Conservation (phyloP, 2,329 filamentous ascomycete genomes). For the Xylariales sp. region DNA sequence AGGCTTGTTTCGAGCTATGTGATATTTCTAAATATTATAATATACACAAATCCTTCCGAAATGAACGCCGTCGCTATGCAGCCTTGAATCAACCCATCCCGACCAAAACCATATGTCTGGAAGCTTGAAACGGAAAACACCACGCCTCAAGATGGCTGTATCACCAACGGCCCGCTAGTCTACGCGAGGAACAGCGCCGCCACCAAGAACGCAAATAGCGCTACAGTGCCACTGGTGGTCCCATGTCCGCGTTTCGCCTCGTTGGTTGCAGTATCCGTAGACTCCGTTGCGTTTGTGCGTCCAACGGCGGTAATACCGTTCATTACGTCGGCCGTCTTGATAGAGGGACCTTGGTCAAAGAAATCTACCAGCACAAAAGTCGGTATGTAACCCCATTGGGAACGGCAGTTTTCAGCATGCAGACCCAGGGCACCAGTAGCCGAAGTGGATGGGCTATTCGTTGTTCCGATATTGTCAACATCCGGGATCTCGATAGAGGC, state of each 20-base stretch:
- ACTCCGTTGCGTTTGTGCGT: slow-evolving; percentile 44
- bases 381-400: slow-evolving; percentile 71
- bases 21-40: slow-evolving; percentile 2
- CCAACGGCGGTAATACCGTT: slow-evolving; percentile 65
- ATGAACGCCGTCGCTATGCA: slow-evolving; percentile 43
- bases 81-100: neutral
- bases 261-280: slow-evolving; percentile 1
- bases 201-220: slow-evolving; percentile 58
- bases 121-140: neutral
- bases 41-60: neutral
- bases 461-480: slow-evolving; percentile 67
- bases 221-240: slow-evolving; percentile 47
- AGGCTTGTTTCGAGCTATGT: neutral
- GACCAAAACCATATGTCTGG: neutral
- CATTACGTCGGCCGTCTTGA: slow-evolving; percentile 74
- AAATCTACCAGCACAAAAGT: slow-evolving; percentile 84
- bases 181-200: slow-evolving; percentile 55
- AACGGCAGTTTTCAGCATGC: slow-evolving; percentile 65
- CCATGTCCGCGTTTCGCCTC: slow-evolving; percentile 27
- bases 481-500: slow-evolving; percentile 71
- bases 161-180: neutral
- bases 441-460: slow-evolving; percentile 71
- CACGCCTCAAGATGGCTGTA: too few relatives aligned
- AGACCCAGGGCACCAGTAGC: slow-evolving; percentile 64
- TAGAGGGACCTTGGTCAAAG: slow-evolving; percentile 77